Evolutionary conservation across 306 rosid species (phyloP).

Genomic region (Vachellia pachyceras): DNA sequence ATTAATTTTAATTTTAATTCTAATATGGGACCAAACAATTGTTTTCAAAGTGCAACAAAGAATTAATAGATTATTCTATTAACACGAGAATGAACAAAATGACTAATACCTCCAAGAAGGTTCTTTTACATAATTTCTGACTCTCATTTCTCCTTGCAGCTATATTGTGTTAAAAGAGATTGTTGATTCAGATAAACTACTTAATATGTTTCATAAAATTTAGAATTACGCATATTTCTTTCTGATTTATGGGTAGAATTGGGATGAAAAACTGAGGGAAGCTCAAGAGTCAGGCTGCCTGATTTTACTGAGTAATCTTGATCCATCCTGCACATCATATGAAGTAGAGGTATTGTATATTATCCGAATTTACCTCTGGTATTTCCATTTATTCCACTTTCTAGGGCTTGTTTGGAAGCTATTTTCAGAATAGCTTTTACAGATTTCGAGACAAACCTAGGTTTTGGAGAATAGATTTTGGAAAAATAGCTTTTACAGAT

Average conservation of each 20-base stretch:
- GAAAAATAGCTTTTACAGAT: too few species aligned
- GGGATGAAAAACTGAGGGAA: constrained; percentile 52
- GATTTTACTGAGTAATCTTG: constrained; percentile 63
- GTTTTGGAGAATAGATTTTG: too few species aligned
- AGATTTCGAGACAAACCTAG: too few species aligned
- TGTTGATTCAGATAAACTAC: neutral
- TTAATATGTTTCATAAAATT: neutral
- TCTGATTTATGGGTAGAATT: constrained; percentile 46
- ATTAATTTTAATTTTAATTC: too few species aligned
- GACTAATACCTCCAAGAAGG: neutral
- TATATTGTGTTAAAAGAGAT: neutral
- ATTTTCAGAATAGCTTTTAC: too few species aligned
- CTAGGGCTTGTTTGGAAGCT: too few species aligned
- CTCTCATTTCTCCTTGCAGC: constrained; percentile 5
- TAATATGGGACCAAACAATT: neutral
- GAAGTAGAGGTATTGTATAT: constrained; percentile 60
- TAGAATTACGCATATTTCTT: neutral
- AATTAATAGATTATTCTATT: neutral
- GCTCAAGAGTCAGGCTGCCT: constrained; percentile 56
- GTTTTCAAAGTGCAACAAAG: neutral
- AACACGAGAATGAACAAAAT: neutral
- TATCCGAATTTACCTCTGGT: constrained; percentile 20
- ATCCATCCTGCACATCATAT: constrained; percentile 58
- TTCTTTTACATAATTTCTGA: constrained; percentile 1
- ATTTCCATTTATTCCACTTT: constrained; percentile 3